Evolutionary conservation across 352 stramenopile species (phyloP).

Genomic region (Phytophthora macrochlamydospora): DNA sequence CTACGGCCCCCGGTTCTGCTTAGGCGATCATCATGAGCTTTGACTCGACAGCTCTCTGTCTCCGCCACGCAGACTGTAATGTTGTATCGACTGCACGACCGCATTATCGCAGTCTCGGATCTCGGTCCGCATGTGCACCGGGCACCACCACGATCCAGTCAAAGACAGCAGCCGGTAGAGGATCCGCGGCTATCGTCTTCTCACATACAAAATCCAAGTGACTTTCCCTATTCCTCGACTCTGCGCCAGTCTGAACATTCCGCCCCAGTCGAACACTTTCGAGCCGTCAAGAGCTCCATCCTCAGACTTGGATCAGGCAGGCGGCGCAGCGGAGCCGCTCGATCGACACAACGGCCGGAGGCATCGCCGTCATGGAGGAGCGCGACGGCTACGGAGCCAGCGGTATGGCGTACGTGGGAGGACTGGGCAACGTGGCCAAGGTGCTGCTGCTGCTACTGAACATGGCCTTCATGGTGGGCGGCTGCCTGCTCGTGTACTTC

Average conservation of each 20-base stretch:
- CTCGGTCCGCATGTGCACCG: background rate
- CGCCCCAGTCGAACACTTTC: no score
- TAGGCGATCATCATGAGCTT: background rate
- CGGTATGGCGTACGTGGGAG: constrained; percentile 49
- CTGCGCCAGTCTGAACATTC: no score
- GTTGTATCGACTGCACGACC: background rate
- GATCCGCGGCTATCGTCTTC: background rate
- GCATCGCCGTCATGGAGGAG: constrained; percentile 55
- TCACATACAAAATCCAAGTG: background rate
- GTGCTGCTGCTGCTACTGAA: constrained; percentile 83
- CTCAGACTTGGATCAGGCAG: background rate
- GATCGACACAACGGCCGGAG: constrained; percentile 22
- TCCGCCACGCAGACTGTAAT: background rate
- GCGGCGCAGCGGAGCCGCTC: background rate
- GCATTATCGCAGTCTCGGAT: background rate
- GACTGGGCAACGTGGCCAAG: constrained; percentile 77
- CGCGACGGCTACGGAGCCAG: constrained; percentile 24
- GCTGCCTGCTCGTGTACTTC: constrained; percentile 83
- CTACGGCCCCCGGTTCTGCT: no score
- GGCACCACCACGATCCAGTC: background rate
- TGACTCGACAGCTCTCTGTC: background rate
- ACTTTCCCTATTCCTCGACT: background rate
- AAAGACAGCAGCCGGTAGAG: no score
- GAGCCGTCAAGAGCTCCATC: no score
- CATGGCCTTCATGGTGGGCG: constrained; percentile 82